phyloP scores from a whole-genome alignment of 257 asterid genomes.

The Datura wrightii region DNA sequence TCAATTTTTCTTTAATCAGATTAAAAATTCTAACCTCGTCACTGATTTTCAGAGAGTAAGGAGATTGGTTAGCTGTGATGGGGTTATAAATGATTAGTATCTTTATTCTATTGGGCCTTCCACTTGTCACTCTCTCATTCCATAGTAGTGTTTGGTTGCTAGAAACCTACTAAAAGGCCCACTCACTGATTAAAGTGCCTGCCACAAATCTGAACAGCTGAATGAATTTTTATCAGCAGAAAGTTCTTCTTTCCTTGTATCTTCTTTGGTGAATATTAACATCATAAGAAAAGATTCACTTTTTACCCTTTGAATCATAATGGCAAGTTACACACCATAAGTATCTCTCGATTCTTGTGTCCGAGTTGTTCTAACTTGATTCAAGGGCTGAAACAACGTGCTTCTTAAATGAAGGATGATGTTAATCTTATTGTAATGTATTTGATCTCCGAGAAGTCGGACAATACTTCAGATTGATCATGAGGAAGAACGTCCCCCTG shows the following conservation, averaged over 20 bases:
- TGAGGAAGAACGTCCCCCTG: neutral
- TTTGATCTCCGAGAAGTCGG: neutral
- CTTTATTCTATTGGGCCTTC: slow-evolving; percentile 42
- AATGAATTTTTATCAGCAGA: slow-evolving; percentile 22
- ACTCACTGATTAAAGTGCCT: slow-evolving; percentile 50
- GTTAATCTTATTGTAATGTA: neutral
- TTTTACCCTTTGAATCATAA: slow-evolving; percentile 34
- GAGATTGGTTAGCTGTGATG: neutral
- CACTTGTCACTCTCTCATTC: slow-evolving; percentile 42
- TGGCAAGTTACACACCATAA: neutral
- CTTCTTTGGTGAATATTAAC: slow-evolving; percentile 26
- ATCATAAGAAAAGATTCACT: slow-evolving; percentile 26
- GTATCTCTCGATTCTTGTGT: neutral
- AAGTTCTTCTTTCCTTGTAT: slow-evolving; percentile 23
- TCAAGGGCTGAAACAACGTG: neutral
- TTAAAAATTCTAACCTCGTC: no score
- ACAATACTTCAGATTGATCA: neutral
- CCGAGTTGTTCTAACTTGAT: neutral
- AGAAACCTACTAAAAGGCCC: slow-evolving; percentile 41
- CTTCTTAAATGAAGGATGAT: neutral
- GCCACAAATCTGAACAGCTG: slow-evolving; percentile 45
- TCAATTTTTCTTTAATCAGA: no score
- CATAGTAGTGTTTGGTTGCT: slow-evolving; percentile 35
- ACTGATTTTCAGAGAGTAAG: neutral
- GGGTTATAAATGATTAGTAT: slow-evolving; percentile 42